These are phyloP conservation scores for Myriosclerotinia scirpicola DNA, from an alignment of 2,329 filamentous ascomycete species.

Conservation along the genomic window DNA sequence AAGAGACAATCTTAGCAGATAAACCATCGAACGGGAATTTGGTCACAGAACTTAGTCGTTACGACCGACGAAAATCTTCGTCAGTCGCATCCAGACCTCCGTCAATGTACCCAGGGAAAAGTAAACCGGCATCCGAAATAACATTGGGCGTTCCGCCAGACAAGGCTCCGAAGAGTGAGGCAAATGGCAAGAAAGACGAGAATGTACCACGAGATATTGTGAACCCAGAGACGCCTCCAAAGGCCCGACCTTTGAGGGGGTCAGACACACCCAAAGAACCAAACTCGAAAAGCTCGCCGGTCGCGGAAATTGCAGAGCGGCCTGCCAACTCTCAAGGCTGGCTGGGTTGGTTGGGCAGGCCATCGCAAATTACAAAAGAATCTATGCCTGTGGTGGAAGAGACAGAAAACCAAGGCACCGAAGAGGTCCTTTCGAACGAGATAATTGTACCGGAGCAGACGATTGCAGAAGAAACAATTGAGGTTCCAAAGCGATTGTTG, in stretches of 20 bases:
- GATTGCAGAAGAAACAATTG: conserved; percentile 22
- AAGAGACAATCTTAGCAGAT: conserved; percentile 59
- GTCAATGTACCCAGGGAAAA: conserved; percentile 40
- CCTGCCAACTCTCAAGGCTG: conserved; percentile 48
- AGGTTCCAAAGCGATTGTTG: conserved; percentile 9
- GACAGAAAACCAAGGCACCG: conserved; percentile 10
- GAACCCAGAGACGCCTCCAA: conserved; percentile 12
- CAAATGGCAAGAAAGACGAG: conserved; percentile 22
- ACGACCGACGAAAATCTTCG: conserved; percentile 35
- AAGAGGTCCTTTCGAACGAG: conserved; percentile 13
- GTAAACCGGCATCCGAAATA: conserved; percentile 40
- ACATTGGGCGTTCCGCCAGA: conserved; percentile 33
- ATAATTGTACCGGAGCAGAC: not conserved
- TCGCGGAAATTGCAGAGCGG: conserved; percentile 20
- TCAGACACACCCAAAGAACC: conserved; percentile 16
- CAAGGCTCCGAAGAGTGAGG: conserved; percentile 18
- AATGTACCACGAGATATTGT: conserved; percentile 14
- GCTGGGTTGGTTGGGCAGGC: conserved; percentile 53
- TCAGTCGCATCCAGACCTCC: conserved; percentile 34
- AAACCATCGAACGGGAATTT: conserved; percentile 36
- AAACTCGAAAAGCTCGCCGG: conserved; percentile 2
- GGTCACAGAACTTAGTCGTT: conserved; percentile 35
- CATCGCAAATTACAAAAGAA: conserved; percentile 30
- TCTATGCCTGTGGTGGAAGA: conserved; percentile 19
- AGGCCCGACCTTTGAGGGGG: conserved; percentile 13